phyloP scores from a whole-genome alignment of 2,329 filamentous ascomycete genomes.

The Trichoderma koningii region DNA sequence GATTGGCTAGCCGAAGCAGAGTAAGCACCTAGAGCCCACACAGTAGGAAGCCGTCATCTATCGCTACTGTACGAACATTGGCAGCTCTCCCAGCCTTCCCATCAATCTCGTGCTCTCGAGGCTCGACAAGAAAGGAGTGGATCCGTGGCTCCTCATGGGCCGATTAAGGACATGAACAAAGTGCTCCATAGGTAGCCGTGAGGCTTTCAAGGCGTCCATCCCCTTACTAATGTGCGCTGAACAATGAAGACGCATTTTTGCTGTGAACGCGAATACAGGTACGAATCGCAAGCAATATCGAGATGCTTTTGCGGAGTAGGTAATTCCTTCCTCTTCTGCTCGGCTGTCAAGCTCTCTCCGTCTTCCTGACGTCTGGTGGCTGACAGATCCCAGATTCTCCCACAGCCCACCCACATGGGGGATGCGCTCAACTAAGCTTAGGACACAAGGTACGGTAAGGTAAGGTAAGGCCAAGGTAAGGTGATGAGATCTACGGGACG shows the following conservation, averaged over 20 bases:
- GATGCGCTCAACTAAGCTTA: slow-evolving; percentile 22
- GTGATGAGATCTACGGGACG: slow-evolving; percentile 26
- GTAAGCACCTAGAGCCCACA: slow-evolving; percentile 10
- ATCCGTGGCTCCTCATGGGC: slow-evolving; percentile 9
- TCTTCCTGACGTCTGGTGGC: too few relatives aligned
- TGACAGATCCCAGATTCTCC: too few relatives aligned
- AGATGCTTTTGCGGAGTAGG: too few relatives aligned
- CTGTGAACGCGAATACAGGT: neutral
- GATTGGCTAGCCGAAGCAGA: neutral
- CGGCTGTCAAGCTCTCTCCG: too few relatives aligned
- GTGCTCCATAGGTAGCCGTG: slow-evolving; percentile 11
- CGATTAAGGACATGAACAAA: slow-evolving; percentile 20
- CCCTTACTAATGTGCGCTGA: slow-evolving; percentile 8
- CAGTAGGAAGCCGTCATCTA: rapidly evolving
- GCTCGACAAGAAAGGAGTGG: slow-evolving; percentile 6
- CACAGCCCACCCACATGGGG: neutral
- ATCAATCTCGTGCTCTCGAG: neutral
- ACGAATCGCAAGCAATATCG: too few relatives aligned
- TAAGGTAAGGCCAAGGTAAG: neutral
- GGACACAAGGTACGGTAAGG: slow-evolving; percentile 11
- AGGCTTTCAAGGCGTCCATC: neutral
- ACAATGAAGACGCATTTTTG: neutral
- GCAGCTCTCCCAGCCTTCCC: slow-evolving; percentile 16
- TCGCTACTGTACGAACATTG: neutral
- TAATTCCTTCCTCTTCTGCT: too few relatives aligned